Conservation (phyloP, 2,329 filamentous ascomycete genomes). For the Pezicula radicicola region DNA sequence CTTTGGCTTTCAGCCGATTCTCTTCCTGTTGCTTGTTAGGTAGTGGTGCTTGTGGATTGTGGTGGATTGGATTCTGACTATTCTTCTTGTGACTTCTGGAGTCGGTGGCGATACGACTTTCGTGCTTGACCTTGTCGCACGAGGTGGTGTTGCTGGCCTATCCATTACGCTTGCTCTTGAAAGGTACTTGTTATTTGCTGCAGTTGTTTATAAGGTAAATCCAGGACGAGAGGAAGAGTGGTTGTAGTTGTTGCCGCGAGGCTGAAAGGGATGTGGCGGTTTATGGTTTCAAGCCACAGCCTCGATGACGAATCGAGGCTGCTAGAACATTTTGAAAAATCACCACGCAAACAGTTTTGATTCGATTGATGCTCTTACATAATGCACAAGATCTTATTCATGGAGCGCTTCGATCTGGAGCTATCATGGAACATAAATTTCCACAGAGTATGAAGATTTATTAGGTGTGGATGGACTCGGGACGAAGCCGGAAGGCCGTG, state of each 20-base stretch:
- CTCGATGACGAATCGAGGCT: neutral
- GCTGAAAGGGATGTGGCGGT: neutral
- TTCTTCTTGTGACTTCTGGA: constrained; percentile 51
- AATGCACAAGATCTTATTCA: too few relatives aligned
- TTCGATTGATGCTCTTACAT: too few relatives aligned
- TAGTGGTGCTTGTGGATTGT: neutral
- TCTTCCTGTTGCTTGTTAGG: constrained; percentile 61
- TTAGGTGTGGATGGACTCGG: neutral
- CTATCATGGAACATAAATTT: neutral
- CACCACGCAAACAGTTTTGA: too few relatives aligned
- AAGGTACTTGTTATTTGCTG: neutral
- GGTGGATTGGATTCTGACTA: constrained; percentile 37
- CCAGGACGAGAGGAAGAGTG: neutral
- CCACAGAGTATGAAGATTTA: too few relatives aligned
- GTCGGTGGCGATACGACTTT: constrained; percentile 43
- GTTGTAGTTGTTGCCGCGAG: neutral
- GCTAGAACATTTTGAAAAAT: neutral
- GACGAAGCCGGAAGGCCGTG: neutral
- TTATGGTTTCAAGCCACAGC: neutral
- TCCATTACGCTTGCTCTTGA: neutral
- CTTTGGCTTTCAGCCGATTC: constrained; percentile 84
- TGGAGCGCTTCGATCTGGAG: neutral
- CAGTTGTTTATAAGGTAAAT: neutral
- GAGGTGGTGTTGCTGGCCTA: neutral
- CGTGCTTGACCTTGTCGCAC: neutral